Evolutionary conservation across 495 filamentous ascomycete genomes (phyloP).

Genomic region (Penicillium ucsense): DNA sequence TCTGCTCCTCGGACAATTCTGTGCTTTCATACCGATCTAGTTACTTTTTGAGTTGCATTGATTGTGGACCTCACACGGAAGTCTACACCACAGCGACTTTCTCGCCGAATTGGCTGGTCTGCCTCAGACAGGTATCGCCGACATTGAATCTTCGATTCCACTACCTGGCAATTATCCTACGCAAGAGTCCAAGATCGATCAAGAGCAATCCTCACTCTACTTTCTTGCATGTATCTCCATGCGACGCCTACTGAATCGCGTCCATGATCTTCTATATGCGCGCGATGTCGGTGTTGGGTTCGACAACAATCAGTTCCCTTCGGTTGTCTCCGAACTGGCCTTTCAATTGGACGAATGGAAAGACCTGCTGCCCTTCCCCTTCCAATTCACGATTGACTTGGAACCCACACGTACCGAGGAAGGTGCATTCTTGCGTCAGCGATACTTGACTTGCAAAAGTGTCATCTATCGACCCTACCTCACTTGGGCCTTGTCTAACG

Average conservation of each 20-base stretch:
- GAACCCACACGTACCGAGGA: conserved; percentile 15
- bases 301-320: conserved; percentile 28
- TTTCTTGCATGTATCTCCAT: conserved; percentile 30
- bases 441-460: conserved; percentile 37
- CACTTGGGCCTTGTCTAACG: conserved; percentile 30
- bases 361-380: conserved; percentile 26
- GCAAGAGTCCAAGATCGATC: conserved; percentile 6
- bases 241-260: conserved; percentile 26
- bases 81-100: conserved; percentile 6
- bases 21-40: too few species aligned
- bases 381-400: conserved; percentile 25
- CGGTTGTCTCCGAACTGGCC: conserved; percentile 31
- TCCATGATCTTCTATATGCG: conserved; percentile 22
- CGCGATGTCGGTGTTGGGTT: conserved; percentile 16
- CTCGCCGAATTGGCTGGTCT: conserved; percentile 29
- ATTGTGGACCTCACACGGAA: background rate
- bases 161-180: conserved; percentile 24
- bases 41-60: background rate
- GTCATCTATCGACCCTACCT: conserved; percentile 40
- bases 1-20: background rate
- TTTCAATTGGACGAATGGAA: conserved; percentile 38
- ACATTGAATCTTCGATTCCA: conserved; percentile 33
- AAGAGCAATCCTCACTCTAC: conserved; percentile 21
- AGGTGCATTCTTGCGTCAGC: conserved; percentile 32
- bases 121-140: conserved; percentile 32